A percentile compares a stretch with the other conserved stretches of the same genome.
These are phyloP conservation scores for Populus pruinosa DNA, from an alignment of 345 rosid genomes.

Conservation along the genomic window DNA sequence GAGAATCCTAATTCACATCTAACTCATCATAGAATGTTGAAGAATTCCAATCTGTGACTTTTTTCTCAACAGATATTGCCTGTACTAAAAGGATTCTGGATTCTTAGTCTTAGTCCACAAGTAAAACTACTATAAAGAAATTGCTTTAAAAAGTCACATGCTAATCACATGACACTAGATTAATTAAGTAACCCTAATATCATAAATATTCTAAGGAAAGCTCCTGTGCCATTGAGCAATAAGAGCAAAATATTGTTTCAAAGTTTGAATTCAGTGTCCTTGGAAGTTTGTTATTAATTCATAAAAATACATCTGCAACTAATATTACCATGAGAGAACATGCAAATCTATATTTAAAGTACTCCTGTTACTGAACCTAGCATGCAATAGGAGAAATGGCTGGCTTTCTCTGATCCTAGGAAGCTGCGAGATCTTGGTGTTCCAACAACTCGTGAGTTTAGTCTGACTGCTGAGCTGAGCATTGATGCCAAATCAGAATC, in stretches of 20 bases:
- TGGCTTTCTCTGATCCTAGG: neutral
- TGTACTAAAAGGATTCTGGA: no score
- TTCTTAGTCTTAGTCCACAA: no score
- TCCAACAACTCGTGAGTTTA: no score
- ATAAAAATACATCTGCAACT: neutral
- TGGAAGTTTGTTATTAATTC: neutral
- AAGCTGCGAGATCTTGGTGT: neutral
- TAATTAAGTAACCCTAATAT: no score
- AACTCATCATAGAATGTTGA: no score
- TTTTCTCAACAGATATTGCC: no score
- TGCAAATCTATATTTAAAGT: neutral
- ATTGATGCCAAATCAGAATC: neutral
- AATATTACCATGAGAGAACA: neutral
- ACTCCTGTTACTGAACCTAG: neutral
- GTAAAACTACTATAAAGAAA: no score
- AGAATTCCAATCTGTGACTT: no score
- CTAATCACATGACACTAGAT: no score
- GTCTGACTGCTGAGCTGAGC: neutral
- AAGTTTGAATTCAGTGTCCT: neutral
- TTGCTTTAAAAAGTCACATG: no score
- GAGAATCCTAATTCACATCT: no score
- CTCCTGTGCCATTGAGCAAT: neutral
- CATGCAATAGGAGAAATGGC: neutral
- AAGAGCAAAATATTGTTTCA: neutral
- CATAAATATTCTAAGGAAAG: no score